phyloP scores from a whole-genome alignment of 768 basidiomycete genomes.

The Kwoniella sp. region DNA sequence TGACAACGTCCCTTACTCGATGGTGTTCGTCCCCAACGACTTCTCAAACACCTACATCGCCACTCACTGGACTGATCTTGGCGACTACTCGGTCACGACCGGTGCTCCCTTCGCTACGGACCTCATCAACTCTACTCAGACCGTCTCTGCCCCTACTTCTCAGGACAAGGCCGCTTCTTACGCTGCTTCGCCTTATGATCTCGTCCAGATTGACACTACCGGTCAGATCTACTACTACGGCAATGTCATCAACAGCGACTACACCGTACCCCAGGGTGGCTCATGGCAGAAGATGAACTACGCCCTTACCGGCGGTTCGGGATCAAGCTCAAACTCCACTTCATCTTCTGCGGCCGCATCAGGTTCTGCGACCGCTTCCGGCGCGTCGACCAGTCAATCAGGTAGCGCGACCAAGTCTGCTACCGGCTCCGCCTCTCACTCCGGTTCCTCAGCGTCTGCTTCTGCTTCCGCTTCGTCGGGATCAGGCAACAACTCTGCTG shows the following conservation, averaged over 20 bases:
- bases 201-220: slow-evolving; percentile 51
- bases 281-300: slow-evolving; percentile 55
- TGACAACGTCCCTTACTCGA: slow-evolving; percentile 63
- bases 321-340: slow-evolving; percentile 19
- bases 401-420: slow-evolving; percentile 6
- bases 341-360: slow-evolving; percentile 15
- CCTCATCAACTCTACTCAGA: slow-evolving; percentile 56
- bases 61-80: slow-evolving; percentile 57
- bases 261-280: slow-evolving; percentile 40
- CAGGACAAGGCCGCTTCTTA: slow-evolving; percentile 50
- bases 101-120: slow-evolving; percentile 48
- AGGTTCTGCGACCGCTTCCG: slow-evolving; percentile 26
- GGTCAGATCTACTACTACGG: slow-evolving; percentile 54
- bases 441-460: slow-evolving; percentile 11
- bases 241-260: slow-evolving; percentile 42
- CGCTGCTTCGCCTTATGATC: slow-evolving; percentile 47
- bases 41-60: slow-evolving; percentile 71
- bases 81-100: slow-evolving; percentile 36
- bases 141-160: slow-evolving; percentile 49
- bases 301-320: slow-evolving; percentile 38
- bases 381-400: slow-evolving; percentile 12
- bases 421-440: slow-evolving; percentile 4
- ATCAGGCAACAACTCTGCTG: slow-evolving; percentile 3
- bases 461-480: slow-evolving; percentile 13
- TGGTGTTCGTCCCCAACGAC: slow-evolving; percentile 77